phyloP scores from a whole-genome alignment of 805 yeast genomes.

The Kuraishia cidri region DNA sequence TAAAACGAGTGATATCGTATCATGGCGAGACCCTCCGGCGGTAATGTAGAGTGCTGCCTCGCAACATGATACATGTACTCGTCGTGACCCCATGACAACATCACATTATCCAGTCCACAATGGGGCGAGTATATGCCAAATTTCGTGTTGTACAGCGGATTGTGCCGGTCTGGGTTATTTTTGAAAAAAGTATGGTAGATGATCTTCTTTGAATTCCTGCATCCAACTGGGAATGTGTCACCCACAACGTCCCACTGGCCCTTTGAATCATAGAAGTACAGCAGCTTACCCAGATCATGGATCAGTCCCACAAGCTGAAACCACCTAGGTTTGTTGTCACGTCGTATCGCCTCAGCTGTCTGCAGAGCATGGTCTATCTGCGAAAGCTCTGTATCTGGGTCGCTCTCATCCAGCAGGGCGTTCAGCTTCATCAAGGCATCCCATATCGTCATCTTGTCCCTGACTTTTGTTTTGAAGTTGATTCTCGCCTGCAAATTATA shows the following conservation, averaged over 20 bases:
- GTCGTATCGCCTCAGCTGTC: slow-evolving; percentile 66
- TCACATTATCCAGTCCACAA: slow-evolving; percentile 62
- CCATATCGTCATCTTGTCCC: slow-evolving; percentile 68
- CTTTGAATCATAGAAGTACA: slow-evolving; percentile 61
- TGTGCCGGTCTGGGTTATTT: slow-evolving; percentile 48
- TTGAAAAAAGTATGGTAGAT: slow-evolving; percentile 54
- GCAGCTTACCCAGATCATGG: slow-evolving; percentile 62
- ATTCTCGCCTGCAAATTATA: slow-evolving; percentile 65
- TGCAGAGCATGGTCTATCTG: slow-evolving; percentile 72
- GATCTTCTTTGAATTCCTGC: slow-evolving; percentile 49
- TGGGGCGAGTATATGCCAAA: slow-evolving; percentile 56
- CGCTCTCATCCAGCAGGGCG: slow-evolving; percentile 58
- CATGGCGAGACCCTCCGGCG: slow-evolving; percentile 64
- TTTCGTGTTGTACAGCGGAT: slow-evolving; percentile 58
- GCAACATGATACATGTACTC: slow-evolving; percentile 72
- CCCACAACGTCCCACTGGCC: slow-evolving; percentile 83
- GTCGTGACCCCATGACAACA: slow-evolving; percentile 76
- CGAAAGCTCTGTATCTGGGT: slow-evolving; percentile 67
- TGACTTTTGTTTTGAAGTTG: slow-evolving; percentile 56
- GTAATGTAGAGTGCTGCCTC: slow-evolving; percentile 51
- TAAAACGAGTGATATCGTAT: slow-evolving; percentile 68
- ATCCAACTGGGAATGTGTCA: slow-evolving; percentile 72
- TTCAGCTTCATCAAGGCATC: slow-evolving; percentile 57
- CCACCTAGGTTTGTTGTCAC: slow-evolving; percentile 66
- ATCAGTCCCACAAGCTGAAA: slow-evolving; percentile 67